phyloP scores from a whole-genome alignment of 208 protist species.

The Leishmania turanica region DNA sequence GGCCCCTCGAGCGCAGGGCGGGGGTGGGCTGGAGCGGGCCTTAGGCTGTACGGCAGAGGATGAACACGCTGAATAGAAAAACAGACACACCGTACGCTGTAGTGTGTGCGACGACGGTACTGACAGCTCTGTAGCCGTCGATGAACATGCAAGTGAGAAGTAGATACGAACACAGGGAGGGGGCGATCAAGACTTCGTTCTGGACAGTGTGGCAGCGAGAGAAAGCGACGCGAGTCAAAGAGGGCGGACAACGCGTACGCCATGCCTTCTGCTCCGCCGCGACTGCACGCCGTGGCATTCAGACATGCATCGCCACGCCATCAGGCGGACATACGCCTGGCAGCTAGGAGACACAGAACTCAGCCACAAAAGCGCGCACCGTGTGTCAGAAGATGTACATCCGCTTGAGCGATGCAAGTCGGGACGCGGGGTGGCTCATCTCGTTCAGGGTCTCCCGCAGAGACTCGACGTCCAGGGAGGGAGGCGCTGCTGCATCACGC shows the following conservation, averaged over 20 bases:
- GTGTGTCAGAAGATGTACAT: conserved; percentile 11
- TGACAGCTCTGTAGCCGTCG: neutral
- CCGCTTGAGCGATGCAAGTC: conserved; percentile 25
- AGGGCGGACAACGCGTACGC: neutral
- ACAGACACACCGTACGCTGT: neutral
- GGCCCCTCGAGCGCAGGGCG: neutral
- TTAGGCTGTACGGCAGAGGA: neutral
- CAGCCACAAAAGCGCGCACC: neutral
- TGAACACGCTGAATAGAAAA: neutral
- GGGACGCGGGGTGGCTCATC: conserved; percentile 15
- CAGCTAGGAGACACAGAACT: neutral
- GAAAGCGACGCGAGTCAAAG: neutral
- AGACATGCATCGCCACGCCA: neutral
- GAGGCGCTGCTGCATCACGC: neutral
- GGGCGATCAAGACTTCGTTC: neutral
- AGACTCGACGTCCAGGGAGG: conserved; percentile 8
- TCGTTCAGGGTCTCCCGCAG: conserved; percentile 19
- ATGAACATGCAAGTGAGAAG: neutral
- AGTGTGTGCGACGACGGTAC: neutral
- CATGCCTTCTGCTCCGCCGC: neutral
- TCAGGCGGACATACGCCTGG: neutral
- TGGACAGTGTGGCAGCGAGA: neutral
- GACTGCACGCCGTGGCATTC: neutral
- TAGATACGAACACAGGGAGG: neutral
- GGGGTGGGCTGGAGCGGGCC: neutral